Evolutionary conservation across 768 basidiomycete species (phyloP), one percentile per base, ranked within the genome.

Genomic region (Leucosporidium yakuticum): DNA sequence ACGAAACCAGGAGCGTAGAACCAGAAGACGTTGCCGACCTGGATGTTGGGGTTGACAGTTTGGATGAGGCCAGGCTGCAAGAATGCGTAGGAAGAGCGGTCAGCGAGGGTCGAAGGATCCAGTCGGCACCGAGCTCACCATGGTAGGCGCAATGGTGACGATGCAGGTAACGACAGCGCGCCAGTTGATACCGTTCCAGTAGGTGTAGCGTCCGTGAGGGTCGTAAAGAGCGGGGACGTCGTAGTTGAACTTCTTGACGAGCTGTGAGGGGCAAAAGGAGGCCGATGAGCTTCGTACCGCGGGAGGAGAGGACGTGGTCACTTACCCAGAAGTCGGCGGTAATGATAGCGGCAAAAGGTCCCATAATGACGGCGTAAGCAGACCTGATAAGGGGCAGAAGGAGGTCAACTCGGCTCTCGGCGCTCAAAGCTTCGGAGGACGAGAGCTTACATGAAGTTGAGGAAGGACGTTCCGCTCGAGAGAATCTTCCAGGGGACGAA

Each of bases 311-410:
- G 34, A 36, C n/a, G 34, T 12, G 14, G 39, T 15, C 39, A 44
- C 39, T 15, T 15, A 44, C 39, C 39, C 39, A 91, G 75, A 88
- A 91, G 84, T 75, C 74, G 29, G 56, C 32, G 1, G 59, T 64
- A 34, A 75, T 50, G 20, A 71, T 23, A 7, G 31, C 73, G 8
- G 65, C 61, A 36, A 70, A 88, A 1, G 91, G 91, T 0, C 89
- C 89, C 31, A 94, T 81, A 77, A 95, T 90, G 29, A 92, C 86
- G 0, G 90, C 87, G 75, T 91, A 93, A 4, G 89, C 90, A 31
- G 83, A 84, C 86, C 91, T 88, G 79, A 8, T 8, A 8, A 36
- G 19, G 15, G 29, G 25, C 29, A 73, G 21, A n/a, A 21, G 2
- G 50, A 51, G 50, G 50, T 32, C 55, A 19, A 15, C 39, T 44